Evolutionary conservation across 2,329 filamentous ascomycete genomes (phyloP), one percentile per base, ranked within the genome.

Genomic region (Aspergillus versicolor): DNA sequence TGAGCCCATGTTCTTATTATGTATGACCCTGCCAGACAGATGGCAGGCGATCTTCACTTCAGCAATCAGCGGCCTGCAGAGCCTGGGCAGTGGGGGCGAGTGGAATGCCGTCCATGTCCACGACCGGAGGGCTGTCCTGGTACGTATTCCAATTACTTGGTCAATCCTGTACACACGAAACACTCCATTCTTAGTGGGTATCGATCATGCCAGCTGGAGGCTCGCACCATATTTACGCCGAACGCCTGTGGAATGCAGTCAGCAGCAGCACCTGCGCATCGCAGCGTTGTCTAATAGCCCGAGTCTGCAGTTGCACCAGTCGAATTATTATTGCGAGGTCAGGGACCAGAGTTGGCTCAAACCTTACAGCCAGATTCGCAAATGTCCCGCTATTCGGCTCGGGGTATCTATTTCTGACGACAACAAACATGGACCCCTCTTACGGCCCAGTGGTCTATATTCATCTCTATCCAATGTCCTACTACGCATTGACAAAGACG

Each of bases 1-100:
- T 52, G 54, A 43, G 38, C 42, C 27, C 42, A 41, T 48, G 43
- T 52, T 55, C 45, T 59, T 49, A 52, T 52, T 17, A 19, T 37
- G 32, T 17, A 19, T 37, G 32, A 34, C 27, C 40, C 19, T 58
- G 58, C 52, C 48, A 53, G 58, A 56, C 52, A 52, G 49, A 60
- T 58, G 58, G 58, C 37, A 48, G 54, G 50, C 38, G 41, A 50
- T 45, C 46, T 55, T 54, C 32, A 53, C 7, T 30, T n/a, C 45
- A 47, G 27, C 27, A 37, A 11, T n/a, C 30, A 22, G 51, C 40
- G 27, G 27, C 27, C 27, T 30, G 27, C 27, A 53, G 40, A 37
- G 32, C 45, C 47, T 40, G 22, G 45, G 38, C 38, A 40, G 44
- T 38, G 55, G 55, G 54, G 55, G 37, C 50, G 38, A 52, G 27